Evolutionary conservation across 805 yeast genomes (phyloP).

Genomic region (Wickerhamomyces queroliae): DNA sequence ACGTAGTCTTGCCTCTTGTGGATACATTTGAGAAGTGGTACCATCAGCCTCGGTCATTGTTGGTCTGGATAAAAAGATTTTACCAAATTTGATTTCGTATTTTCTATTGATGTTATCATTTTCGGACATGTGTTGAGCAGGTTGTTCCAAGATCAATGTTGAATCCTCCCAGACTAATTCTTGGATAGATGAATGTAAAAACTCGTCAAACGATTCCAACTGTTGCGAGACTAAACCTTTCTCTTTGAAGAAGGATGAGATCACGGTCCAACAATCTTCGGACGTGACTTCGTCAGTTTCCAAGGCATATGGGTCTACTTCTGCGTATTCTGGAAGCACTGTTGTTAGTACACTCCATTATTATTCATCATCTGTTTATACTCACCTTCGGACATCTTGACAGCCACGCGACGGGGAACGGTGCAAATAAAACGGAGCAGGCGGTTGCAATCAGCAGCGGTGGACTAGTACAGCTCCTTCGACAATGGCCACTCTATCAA

Average conservation of each 20-base stretch:
- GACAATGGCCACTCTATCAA: too few species aligned
- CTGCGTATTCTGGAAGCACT: conserved; percentile 25
- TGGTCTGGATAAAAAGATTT: conserved; percentile 92
- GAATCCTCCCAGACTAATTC: conserved; percentile 96
- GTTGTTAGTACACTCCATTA: background rate
- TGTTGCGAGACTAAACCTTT: conserved; percentile 98
- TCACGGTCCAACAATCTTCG: conserved; percentile 99
- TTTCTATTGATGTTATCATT: conserved; percentile 86
- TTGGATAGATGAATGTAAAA: conserved; percentile 93
- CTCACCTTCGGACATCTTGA: conserved; percentile 4
- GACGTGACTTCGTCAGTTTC: conserved; percentile 78
- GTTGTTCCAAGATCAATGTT: conserved; percentile 90
- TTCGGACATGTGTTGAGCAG: conserved; percentile 94
- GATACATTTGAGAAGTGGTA: conserved; percentile 97
- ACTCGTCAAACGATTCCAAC: conserved; percentile 96
- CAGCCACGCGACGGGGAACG: background rate
- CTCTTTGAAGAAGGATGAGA: conserved; percentile 91
- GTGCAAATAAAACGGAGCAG: too few species aligned
- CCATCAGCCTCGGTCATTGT: conserved; percentile 99
- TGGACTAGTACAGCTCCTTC: background rate
- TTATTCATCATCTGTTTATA: background rate
- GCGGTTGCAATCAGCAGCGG: too few species aligned
- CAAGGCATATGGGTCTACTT: conserved; percentile 64
- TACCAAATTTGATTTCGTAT: conserved; percentile 96
- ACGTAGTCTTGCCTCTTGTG: conserved; percentile 96